Percentiles rank a stretch among this genome's conserved stretches.
Evolutionary conservation across 106 monocot genomes (phyloP).

Genomic region (Dendrobium nobile): DNA sequence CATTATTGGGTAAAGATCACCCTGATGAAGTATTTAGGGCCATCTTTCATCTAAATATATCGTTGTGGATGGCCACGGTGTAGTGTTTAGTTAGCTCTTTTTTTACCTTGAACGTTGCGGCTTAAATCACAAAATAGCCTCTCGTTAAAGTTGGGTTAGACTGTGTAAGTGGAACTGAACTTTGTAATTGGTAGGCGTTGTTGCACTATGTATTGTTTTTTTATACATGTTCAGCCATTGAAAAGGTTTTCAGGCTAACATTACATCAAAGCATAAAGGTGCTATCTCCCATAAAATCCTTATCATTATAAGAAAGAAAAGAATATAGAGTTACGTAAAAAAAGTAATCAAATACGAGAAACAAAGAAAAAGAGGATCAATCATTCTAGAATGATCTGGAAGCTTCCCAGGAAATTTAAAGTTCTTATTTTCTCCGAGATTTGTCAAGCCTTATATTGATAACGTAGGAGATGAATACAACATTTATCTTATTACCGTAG

Average conservation of each 20-base stretch:
- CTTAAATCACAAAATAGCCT: background rate
- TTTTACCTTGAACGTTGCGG: background rate
- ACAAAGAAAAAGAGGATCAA: too few species aligned
- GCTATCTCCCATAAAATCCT: too few species aligned
- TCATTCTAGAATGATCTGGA: too few species aligned
- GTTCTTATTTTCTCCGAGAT: too few species aligned
- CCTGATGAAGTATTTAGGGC: background rate
- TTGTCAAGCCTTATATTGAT: too few species aligned
- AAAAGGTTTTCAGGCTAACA: background rate
- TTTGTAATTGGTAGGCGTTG: background rate
- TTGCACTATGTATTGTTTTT: background rate
- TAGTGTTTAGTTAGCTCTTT: background rate
- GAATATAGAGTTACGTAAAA: too few species aligned
- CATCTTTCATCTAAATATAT: background rate
- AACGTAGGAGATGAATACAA: too few species aligned
- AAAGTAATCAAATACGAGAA: too few species aligned
- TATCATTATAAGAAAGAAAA: too few species aligned
- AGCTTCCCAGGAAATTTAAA: too few species aligned
- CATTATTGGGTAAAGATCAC: background rate
- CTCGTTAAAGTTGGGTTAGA: background rate
- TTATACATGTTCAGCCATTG: background rate
- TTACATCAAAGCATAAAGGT: background rate
- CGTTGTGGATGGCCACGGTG: background rate
- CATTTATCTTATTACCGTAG: too few species aligned
- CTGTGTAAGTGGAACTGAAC: background rate